Conservation (phyloP, 2,329 filamentous ascomycete species). For the Fusarium cicatricum region DNA sequence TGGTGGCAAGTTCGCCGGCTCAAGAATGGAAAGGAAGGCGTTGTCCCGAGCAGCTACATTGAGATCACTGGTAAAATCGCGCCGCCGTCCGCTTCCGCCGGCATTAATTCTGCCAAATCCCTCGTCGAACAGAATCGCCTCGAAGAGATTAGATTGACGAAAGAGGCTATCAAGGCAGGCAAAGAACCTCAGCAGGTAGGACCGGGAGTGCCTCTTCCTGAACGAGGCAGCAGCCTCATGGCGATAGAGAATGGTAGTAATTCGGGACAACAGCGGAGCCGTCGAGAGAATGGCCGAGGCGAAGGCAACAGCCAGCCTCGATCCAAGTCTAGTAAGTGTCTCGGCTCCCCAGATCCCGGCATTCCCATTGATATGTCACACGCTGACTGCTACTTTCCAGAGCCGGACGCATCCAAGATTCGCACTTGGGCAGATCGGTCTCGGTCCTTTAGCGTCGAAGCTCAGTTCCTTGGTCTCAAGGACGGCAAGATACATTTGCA, state of each 20-base stretch:
- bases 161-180: conserved; percentile 75
- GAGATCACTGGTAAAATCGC: conserved; percentile 78
- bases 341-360: not conserved
- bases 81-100: conserved; percentile 57
- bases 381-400: conserved; percentile 53
- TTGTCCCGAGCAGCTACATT: conserved; percentile 96
- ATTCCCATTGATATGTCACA: not conserved
- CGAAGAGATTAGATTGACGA: conserved; percentile 85
- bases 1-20: conserved; percentile 97
- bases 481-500: conserved; percentile 98
- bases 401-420: conserved; percentile 83
- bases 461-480: conserved; percentile 92
- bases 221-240: conserved; percentile 81
- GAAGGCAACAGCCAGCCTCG: conserved; percentile 62
- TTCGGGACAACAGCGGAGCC: conserved; percentile 74
- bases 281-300: conserved; percentile 71
- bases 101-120: conserved; percentile 64
- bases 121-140: conserved; percentile 78
- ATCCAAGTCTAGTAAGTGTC: conserved; percentile 74
- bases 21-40: conserved; percentile 93
- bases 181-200: conserved; percentile 73
- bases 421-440: conserved; percentile 95
- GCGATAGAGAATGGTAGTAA: conserved; percentile 72
- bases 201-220: conserved; percentile 76
- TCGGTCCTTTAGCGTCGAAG: conserved; percentile 96